Evolutionary conservation across 139 green algal genomes (phyloP), one percentile per base, ranked within the genome.

Genomic region (Chlorella sp.): DNA sequence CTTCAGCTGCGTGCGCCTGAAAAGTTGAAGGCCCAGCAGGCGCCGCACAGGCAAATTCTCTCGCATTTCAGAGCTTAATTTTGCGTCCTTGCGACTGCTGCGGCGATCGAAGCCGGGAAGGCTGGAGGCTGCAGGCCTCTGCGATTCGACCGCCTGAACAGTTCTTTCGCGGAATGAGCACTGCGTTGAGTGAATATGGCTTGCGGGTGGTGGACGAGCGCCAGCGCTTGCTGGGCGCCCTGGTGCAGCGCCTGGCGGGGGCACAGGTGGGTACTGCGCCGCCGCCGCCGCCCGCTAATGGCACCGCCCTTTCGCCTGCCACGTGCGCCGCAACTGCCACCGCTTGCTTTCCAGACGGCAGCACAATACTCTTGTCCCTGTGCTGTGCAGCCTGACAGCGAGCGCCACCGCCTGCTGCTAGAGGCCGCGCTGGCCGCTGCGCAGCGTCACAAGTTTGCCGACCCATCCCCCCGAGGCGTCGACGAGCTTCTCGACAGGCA

Each of bases 401-500:
- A 48, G 28, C 80, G 34, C 0, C 81, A 87, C 42, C 28, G n/a
- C 11, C 34, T 22, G 42, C 32, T 89, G 0, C 30, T 91, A 39
- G 42, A 85, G 36, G 34, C 66, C 3, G 42, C 19, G 39, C 12
- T 89, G 0, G 53, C 28, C 2, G n/a, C 14, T 7, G n/a, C 61
- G 61, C 30, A 89, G 61, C 68, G 84, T 22, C 89, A 91, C 39
- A n/a, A 14, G 2, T 91, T 81, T 57, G 22, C n/a, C 0, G 89
- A 91, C 48, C 60, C 71, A 0, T 39, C 84, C 16, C 81, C 89
- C 0, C 32, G 76, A 0, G 57, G 48, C 3, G 89, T 91, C 5
- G 77, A 83, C 0, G 86, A 90, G 26, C 39, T 61, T 0, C 57
- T 66, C 36, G 60, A 64, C 60, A 85, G 86, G 86, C 81, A 18